Percentiles rank a stretch among this genome's conserved stretches.
Conservation (phyloP, 805 yeast species). For the Monosporozyma siamensis region DNA sequence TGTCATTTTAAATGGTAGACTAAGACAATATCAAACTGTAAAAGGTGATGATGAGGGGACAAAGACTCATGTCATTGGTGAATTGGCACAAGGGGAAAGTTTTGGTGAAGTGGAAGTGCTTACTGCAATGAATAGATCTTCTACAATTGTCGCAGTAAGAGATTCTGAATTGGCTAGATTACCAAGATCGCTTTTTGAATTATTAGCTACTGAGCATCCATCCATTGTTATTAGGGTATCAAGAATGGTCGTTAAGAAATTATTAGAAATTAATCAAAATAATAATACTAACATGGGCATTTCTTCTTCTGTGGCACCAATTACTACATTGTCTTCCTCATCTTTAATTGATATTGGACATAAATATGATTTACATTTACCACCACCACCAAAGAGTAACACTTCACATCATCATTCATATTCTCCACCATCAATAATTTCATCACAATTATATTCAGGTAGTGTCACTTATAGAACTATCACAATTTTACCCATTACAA, state of each 20-base stretch:
- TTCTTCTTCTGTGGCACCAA: conserved; percentile 9
- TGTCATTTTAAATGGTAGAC: conserved; percentile 79
- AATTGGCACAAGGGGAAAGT: conserved; percentile 89
- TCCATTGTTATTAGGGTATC: conserved; percentile 85
- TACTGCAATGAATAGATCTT: conserved; percentile 62
- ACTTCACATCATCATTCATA: conserved; percentile 4
- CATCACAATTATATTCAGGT: conserved; percentile 3
- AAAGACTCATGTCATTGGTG: conserved; percentile 40
- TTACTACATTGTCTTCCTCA: conserved; percentile 1
- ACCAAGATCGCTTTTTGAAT: conserved; percentile 82
- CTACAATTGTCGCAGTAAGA: conserved; percentile 73
- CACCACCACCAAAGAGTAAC: conserved; percentile 23
- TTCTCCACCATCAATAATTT: neutral
- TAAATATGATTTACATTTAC: conserved; percentile 23
- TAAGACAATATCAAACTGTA: conserved; percentile 46
- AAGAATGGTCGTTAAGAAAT: conserved; percentile 66
- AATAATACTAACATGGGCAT: conserved; percentile 2
- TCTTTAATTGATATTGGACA: conserved; percentile 10
- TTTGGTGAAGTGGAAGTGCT: conserved; percentile 92
- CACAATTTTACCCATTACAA: conserved; percentile 69
- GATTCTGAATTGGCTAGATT: conserved; percentile 91
- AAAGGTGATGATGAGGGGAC: conserved; percentile 5
- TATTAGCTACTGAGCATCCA: conserved; percentile 75
- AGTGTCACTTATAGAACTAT: conserved; percentile 56
- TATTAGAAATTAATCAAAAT: conserved; percentile 15